phyloP scores from a whole-genome alignment of 441 rosid genomes.

The Croton laevigatus region DNA sequence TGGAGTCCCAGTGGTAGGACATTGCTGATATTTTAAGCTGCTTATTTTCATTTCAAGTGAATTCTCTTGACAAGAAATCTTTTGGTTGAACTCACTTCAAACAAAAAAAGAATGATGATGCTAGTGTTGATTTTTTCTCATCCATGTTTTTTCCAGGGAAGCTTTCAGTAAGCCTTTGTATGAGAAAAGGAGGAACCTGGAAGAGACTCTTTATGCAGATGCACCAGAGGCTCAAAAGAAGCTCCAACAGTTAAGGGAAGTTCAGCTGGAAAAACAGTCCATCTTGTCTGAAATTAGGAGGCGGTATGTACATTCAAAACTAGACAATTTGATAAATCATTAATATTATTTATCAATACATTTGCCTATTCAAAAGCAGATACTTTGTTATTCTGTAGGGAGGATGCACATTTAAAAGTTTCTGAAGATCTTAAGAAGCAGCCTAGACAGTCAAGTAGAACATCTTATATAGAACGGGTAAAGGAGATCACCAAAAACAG shows the following conservation, averaged over 20 bases:
- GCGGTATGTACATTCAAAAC: slow-evolving; percentile 35
- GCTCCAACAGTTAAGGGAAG: slow-evolving; percentile 51
- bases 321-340: neutral
- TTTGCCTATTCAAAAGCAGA: neutral
- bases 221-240: slow-evolving; percentile 52
- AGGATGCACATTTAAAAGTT: slow-evolving; percentile 50
- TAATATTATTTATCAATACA: neutral
- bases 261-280: slow-evolving; percentile 46
- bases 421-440: slow-evolving; percentile 46
- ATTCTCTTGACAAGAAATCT: neutral
- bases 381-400: slow-evolving; percentile 40
- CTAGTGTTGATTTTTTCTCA: slow-evolving; percentile 2
- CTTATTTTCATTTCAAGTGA: neutral
- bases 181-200: slow-evolving; percentile 52
- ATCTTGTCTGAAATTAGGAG: slow-evolving; percentile 49
- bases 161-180: slow-evolving; percentile 46
- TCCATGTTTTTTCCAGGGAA: slow-evolving; percentile 42
- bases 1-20: slow-evolving; percentile 58
- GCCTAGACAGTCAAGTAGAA: slow-evolving; percentile 49
- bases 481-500: slow-evolving; percentile 85
- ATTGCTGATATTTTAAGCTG: neutral
- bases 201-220: slow-evolving; percentile 51
- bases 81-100: neutral
- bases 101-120: neutral
- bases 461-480: slow-evolving; percentile 60